Conservation (phyloP, 2,329 filamentous ascomycete genomes). For the Aureobasidium sp. region DNA sequence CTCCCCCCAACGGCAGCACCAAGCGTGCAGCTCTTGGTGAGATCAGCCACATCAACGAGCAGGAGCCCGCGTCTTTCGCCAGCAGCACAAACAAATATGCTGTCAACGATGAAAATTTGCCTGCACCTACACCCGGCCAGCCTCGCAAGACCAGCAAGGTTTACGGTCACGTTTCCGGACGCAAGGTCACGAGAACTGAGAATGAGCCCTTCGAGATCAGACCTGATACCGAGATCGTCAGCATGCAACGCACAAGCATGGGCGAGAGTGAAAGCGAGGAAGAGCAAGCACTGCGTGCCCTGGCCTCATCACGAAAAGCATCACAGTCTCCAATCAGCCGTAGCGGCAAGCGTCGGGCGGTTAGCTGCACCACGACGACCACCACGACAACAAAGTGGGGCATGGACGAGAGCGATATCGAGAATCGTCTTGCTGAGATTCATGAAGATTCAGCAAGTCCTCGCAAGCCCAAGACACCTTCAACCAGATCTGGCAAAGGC, state of each 20-base stretch:
- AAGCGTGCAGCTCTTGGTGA: slow-evolving; percentile 83
- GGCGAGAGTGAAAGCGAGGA: slow-evolving; percentile 67
- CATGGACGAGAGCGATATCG: slow-evolving; percentile 40
- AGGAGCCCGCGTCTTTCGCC: slow-evolving; percentile 31
- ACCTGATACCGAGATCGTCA: slow-evolving; percentile 53
- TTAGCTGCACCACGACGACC: slow-evolving; percentile 68
- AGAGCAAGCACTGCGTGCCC: slow-evolving; percentile 76
- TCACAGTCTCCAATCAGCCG: slow-evolving; percentile 54
- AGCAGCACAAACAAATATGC: slow-evolving; percentile 42
- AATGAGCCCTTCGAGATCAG: slow-evolving; percentile 45
- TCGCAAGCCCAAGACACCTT: slow-evolving; percentile 40
- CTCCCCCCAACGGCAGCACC: slow-evolving; percentile 71
- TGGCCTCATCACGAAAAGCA: slow-evolving; percentile 42
- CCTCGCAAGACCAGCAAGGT: slow-evolving; percentile 79
- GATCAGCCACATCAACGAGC: slow-evolving; percentile 69
- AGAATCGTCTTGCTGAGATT: slow-evolving; percentile 32
- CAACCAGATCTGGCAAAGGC: slow-evolving; percentile 36
- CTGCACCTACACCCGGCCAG: slow-evolving; percentile 90
- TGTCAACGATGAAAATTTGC: slow-evolving; percentile 83
- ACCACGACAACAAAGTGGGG: slow-evolving; percentile 51
- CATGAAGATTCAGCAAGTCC: slow-evolving; percentile 22
- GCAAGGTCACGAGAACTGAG: slow-evolving; percentile 41
- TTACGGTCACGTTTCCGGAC: slow-evolving; percentile 59
- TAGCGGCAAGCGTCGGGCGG: slow-evolving; percentile 59
- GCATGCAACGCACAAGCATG: slow-evolving; percentile 53